These are phyloP conservation scores for Perkinsus olseni DNA, from an alignment of 169 alveolate species.

Conservation along the genomic window DNA sequence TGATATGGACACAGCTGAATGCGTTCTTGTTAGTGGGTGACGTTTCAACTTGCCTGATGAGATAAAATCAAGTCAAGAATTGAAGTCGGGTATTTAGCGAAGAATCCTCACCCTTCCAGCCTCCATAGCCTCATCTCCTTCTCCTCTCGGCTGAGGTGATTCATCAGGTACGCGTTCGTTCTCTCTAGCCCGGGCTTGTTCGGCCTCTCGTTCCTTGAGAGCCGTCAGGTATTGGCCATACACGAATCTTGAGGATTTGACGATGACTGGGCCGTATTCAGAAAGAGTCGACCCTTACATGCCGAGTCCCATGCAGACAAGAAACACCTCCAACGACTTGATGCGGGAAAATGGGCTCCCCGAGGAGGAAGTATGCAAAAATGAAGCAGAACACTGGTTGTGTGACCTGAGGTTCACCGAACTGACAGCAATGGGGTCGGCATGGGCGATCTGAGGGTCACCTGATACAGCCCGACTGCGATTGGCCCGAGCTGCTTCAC, in stretches of 20 bases:
- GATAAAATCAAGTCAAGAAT: no score
- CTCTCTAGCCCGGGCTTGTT: neutral
- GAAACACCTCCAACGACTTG: neutral
- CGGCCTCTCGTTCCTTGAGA: neutral
- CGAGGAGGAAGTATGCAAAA: neutral
- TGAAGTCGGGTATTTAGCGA: no score
- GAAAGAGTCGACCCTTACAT: neutral
- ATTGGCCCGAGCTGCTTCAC: neutral
- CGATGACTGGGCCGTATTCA: neutral
- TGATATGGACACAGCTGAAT: no score
- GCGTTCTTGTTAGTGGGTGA: no score
- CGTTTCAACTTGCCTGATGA: no score
- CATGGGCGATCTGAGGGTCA: neutral
- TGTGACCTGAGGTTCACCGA: neutral
- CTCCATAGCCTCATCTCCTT: neutral
- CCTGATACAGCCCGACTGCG: neutral
- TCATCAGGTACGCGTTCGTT: neutral
- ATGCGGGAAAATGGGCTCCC: neutral
- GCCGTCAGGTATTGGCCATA: neutral
- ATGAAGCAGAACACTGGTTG: neutral
- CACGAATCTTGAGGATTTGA: neutral
- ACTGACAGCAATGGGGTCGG: neutral
- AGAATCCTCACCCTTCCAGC: neutral
- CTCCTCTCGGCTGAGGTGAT: neutral
- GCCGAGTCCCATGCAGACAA: neutral